Evolutionary conservation across 352 stramenopile genomes (phyloP).

Genomic region (Pythium brassicae): DNA sequence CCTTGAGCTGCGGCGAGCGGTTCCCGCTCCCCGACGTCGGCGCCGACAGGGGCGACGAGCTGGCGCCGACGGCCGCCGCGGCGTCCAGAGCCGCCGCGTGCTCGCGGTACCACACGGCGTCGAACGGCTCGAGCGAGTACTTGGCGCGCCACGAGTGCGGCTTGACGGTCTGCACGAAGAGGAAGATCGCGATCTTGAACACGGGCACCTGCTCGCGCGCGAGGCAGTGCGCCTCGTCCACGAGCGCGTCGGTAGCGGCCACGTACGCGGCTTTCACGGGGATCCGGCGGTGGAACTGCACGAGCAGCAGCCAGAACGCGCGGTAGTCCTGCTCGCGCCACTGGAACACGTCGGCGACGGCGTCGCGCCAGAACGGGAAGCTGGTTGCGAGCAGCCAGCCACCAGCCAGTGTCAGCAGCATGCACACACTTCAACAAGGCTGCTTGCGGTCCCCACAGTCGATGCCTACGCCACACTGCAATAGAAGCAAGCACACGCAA

Average conservation of each 20-base stretch:
- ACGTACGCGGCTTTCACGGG: constrained; percentile 23
- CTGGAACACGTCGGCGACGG: constrained; percentile 56
- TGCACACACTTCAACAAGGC: not conserved
- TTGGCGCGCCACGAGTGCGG: constrained; percentile 69
- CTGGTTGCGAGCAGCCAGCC: constrained; percentile 10
- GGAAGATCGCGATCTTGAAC: constrained; percentile 73
- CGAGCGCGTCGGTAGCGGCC: constrained; percentile 13
- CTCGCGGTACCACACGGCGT: constrained; percentile 77
- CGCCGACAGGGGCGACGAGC: constrained; percentile 7
- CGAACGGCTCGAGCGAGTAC: constrained; percentile 74
- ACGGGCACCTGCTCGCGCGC: constrained; percentile 49
- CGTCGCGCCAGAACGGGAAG: constrained; percentile 61
- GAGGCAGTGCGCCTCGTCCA: constrained; percentile 59
- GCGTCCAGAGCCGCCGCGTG: constrained; percentile 42
- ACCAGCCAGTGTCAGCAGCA: not conserved
- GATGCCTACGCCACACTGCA: too few species aligned
- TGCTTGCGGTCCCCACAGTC: too few species aligned
- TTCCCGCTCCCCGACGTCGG: constrained; percentile 12
- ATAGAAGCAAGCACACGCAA: not conserved
- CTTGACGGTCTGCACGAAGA: constrained; percentile 81
- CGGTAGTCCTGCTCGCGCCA: constrained; percentile 82
- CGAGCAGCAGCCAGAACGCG: constrained; percentile 76
- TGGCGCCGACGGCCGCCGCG: constrained; percentile 26
- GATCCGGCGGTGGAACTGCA: constrained; percentile 75
- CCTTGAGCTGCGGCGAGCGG: constrained; percentile 49